Percentiles rank a stretch among this genome's conserved stretches.
These are phyloP conservation scores for Drechslera avenae DNA, from an alignment of 2,329 filamentous ascomycete species.

Conservation along the genomic window DNA sequence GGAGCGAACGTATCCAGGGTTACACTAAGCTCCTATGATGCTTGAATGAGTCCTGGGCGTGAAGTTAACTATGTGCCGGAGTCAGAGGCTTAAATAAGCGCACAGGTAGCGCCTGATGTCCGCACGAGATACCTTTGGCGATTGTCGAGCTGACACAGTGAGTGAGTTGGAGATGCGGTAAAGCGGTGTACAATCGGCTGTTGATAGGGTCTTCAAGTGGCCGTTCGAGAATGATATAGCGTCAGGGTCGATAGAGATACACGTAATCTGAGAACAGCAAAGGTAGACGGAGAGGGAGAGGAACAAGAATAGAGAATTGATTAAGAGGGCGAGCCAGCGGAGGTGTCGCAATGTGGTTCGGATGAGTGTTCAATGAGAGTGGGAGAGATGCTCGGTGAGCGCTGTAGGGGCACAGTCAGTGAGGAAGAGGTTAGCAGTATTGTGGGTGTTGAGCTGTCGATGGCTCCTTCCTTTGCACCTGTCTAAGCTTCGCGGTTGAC, in stretches of 20 bases:
- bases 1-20: constrained; percentile 30
- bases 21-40: not conserved
- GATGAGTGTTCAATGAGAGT: constrained; percentile 29
- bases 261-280: constrained; percentile 8
- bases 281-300: constrained; percentile 14
- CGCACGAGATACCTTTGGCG: not conserved
- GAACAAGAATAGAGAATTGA: constrained; percentile 30
- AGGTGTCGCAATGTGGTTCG: constrained; percentile 15
- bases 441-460: constrained; percentile 23
- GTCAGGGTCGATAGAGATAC: constrained; percentile 12
- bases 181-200: not conserved
- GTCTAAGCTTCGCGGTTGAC: constrained; percentile 14
- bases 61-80: not conserved
- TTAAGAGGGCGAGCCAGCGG: constrained; percentile 22
- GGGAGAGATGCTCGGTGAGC: constrained; percentile 22
- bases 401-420: constrained; percentile 28
- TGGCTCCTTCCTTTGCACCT: constrained; percentile 32
- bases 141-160: no score
- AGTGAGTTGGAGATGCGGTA: not conserved
- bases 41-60: not conserved
- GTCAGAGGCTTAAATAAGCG: not conserved
- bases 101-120: not conserved
- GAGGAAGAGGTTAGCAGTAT: constrained; percentile 20
- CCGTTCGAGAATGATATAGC: constrained; percentile 9
- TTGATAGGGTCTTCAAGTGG: constrained; percentile 9